Conservation (phyloP, 768 basidiomycete genomes). For the Fibroporia radiculosa region DNA sequence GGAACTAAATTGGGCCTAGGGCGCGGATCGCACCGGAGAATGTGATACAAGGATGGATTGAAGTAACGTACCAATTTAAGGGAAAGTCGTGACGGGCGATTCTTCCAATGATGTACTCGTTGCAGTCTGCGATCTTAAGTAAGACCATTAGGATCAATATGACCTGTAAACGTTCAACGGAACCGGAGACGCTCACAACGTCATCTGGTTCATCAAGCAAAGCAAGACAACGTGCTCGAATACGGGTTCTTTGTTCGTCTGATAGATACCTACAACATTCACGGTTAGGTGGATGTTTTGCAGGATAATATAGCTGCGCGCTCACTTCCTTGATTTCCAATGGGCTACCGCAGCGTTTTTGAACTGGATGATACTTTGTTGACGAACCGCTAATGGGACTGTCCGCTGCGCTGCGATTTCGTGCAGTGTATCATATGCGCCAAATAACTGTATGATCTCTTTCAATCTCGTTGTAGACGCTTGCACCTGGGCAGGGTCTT, state of each 20-base stretch:
- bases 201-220: slow-evolving; percentile 77
- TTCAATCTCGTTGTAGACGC: slow-evolving; percentile 56
- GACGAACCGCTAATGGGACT: slow-evolving; percentile 59
- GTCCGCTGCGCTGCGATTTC: slow-evolving; percentile 59
- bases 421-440: slow-evolving; percentile 64
- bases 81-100: slow-evolving; percentile 78
- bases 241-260: slow-evolving; percentile 57
- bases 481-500: slow-evolving; percentile 46
- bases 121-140: slow-evolving; percentile 69
- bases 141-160: slow-evolving; percentile 6
- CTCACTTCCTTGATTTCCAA: slow-evolving; percentile 77
- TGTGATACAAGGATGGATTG: neutral
- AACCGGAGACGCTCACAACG: slow-evolving; percentile 46
- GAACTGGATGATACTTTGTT: slow-evolving; percentile 83
- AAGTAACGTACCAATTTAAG: slow-evolving; percentile 46
- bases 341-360: slow-evolving; percentile 71
- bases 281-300: slow-evolving; percentile 5
- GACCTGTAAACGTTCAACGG: neutral
- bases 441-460: slow-evolving; percentile 56
- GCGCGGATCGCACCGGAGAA: neutral
- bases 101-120: slow-evolving; percentile 66
- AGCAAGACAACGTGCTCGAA: slow-evolving; percentile 54
- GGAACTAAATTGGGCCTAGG: slow-evolving; percentile 54
- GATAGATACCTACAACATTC: slow-evolving; percentile 49
- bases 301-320: slow-evolving; percentile 20